Conservation (phyloP, 345 rosid species). For the Lenwebbia sp. region DNA sequence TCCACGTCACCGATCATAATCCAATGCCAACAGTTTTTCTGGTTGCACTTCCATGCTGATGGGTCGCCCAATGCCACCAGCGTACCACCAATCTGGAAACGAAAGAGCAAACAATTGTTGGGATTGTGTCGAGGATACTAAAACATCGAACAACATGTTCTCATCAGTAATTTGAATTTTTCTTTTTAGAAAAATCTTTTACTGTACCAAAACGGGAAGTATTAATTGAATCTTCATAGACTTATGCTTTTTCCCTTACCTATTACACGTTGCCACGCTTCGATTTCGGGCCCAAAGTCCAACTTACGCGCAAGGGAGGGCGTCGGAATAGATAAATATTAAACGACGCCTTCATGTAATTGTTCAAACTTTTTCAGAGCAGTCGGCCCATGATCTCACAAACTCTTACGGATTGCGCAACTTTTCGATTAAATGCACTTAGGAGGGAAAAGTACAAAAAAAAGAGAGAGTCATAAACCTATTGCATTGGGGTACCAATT, state of each 20-base stretch:
- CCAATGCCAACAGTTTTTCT: slow-evolving; percentile 12
- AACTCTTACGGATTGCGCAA: accelerated
- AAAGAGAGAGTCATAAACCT: no score
- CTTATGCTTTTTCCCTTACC: not conserved
- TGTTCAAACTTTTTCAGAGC: not conserved
- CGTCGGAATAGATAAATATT: not conserved
- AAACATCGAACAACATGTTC: not conserved
- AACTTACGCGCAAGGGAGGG: no score
- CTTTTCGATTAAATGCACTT: not conserved
- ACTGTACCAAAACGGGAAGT: not conserved
- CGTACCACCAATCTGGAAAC: slow-evolving; percentile 19
- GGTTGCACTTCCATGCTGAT: slow-evolving; percentile 21
- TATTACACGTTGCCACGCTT: not conserved
- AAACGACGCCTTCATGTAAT: accelerated
- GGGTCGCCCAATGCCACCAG: slow-evolving; percentile 25
- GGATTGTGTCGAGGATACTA: not conserved
- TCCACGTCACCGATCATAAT: slow-evolving; percentile 18
- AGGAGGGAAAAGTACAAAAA: no score
- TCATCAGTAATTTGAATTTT: not conserved
- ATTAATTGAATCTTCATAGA: not conserved
- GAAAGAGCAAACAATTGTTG: not conserved
- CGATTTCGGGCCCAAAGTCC: not conserved
- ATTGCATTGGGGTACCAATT: no score
- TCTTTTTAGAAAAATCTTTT: not conserved
- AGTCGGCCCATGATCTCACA: accelerated